phyloP scores from a whole-genome alignment of 2,329 filamentous ascomycete genomes.

The Coccinonectria pachysandricola region DNA sequence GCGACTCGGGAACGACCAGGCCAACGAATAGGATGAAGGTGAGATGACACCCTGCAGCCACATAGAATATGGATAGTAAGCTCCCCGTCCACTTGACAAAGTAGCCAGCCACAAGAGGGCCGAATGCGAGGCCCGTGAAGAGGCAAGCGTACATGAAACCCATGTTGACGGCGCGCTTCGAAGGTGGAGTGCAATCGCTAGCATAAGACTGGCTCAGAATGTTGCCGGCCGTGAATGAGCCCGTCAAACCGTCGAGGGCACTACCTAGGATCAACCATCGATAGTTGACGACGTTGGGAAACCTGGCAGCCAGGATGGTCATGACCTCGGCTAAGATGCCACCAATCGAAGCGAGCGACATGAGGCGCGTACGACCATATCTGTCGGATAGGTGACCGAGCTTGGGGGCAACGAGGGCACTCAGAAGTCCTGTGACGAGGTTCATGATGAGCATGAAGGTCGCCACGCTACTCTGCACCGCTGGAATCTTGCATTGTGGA shows the following conservation, averaged over 20 bases:
- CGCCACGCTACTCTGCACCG: constrained; percentile 67
- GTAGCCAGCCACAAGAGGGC: constrained; percentile 71
- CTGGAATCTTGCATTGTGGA: constrained; percentile 67
- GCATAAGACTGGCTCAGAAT: constrained; percentile 75
- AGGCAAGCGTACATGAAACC: constrained; percentile 85
- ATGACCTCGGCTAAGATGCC: constrained; percentile 64
- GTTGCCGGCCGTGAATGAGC: constrained; percentile 78
- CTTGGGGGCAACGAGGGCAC: constrained; percentile 72
- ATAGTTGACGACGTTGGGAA: constrained; percentile 62
- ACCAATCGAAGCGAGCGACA: constrained; percentile 65
- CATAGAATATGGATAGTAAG: constrained; percentile 75
- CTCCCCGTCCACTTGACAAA: constrained; percentile 67
- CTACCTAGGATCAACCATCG: constrained; percentile 70
- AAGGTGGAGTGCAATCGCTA: constrained; percentile 76
- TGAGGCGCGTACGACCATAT: constrained; percentile 65
- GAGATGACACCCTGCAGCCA: constrained; percentile 61
- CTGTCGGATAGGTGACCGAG: constrained; percentile 80
- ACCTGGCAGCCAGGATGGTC: constrained; percentile 68
- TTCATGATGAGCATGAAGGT: constrained; percentile 69
- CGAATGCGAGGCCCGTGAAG: constrained; percentile 80
- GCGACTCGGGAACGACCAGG: constrained; percentile 71
- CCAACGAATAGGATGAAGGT: constrained; percentile 64
- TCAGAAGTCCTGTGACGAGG: constrained; percentile 64
- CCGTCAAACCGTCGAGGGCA: constrained; percentile 70
- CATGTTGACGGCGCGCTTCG: constrained; percentile 70